Percentiles rank a stretch among this genome's conserved stretches.
These are phyloP conservation scores for Apodospora peruviana DNA, from an alignment of 495 filamentous ascomycete genomes.

Conservation along the genomic window DNA sequence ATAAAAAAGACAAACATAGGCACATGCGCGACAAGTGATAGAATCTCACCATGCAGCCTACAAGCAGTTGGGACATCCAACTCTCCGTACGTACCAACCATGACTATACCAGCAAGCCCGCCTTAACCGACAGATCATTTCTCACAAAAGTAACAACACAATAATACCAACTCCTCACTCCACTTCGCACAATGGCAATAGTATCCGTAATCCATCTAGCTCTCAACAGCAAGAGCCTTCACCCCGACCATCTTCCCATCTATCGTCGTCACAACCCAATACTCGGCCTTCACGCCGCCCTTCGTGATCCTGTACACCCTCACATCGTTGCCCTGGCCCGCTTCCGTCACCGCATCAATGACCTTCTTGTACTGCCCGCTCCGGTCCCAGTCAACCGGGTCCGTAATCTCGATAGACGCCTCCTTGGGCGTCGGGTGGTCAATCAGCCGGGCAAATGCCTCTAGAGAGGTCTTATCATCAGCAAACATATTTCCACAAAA, in stretches of 20 bases:
- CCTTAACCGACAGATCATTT: neutral
- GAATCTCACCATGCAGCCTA: too few species aligned
- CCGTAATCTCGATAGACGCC: slow-evolving; percentile 47
- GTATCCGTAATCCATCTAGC: too few species aligned
- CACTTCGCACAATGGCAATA: neutral
- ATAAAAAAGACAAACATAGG: too few species aligned
- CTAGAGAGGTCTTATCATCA: slow-evolving; percentile 27
- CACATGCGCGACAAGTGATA: too few species aligned
- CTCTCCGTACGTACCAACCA: too few species aligned
- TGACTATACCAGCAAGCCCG: too few species aligned
- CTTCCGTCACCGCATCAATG: slow-evolving; percentile 52
- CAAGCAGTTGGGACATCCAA: too few species aligned
- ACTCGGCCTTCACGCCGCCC: slow-evolving; percentile 61
- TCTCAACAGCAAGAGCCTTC: slow-evolving; percentile 70
- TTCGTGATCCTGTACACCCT: slow-evolving; percentile 64
- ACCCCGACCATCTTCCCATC: slow-evolving; percentile 61
- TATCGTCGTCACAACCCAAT: slow-evolving; percentile 60
- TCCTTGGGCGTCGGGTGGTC: slow-evolving; percentile 41
- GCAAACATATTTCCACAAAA: neutral
- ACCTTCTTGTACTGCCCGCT: slow-evolving; percentile 54
- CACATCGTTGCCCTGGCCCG: slow-evolving; percentile 55
- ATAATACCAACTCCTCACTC: neutral
- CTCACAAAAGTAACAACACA: neutral
- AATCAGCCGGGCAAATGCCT: slow-evolving; percentile 53
- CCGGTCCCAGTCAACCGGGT: slow-evolving; percentile 56